Base-by-base conservation (phyloP, 345 rosid species). In the Crucihimalaya himalaica region DNA sequence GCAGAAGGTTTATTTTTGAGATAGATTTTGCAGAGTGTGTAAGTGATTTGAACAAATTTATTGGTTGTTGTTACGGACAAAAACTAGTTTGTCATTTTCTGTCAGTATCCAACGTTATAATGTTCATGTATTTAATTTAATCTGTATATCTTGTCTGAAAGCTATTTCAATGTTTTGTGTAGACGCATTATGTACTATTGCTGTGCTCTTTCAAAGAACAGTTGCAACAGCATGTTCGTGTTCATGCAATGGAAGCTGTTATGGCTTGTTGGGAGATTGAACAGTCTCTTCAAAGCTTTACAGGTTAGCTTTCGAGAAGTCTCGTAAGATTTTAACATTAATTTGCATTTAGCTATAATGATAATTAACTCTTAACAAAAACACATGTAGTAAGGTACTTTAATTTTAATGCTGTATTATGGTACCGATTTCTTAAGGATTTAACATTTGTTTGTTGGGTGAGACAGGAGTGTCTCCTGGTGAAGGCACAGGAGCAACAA, bases 211-310 rank as follows among this genome's bases (percentile, higher is more conserved):
- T 92, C 42, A 95, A 95, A 83, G 97, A 95, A 63, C 99, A 92
- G 79, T 70, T 95, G 50, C 99, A 95, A 77, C 98, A 95, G 74
- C 99, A 92, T 73, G 99, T 95, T 42, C 89, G 99, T 42, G 97
- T 95, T 67, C 99, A 95, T 82, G 97, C 97, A 40, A 95, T 95
- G 99, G 99, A 95, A 84, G 99, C 99, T 19, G 99, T 92, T 21
- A 92, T 96, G 98, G 98, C 99, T 51, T 96, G 99, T 84, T 96
- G 99, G 98, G 98, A 96, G 78, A 87, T 96, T 40, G 98, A 92
- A 83, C 98, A 96, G 74, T 89, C 96, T 66, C 82, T 96, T 34
- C 98, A 95, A 78, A 89, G 98, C 83, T 84, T 96, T 68, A 92
- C 98, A 68, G 96, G 97, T 89, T 57, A 28, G 32, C 19, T 60